Conservation (phyloP, 2,329 filamentous ascomycete species). For the Aspergillus neotritici region DNA sequence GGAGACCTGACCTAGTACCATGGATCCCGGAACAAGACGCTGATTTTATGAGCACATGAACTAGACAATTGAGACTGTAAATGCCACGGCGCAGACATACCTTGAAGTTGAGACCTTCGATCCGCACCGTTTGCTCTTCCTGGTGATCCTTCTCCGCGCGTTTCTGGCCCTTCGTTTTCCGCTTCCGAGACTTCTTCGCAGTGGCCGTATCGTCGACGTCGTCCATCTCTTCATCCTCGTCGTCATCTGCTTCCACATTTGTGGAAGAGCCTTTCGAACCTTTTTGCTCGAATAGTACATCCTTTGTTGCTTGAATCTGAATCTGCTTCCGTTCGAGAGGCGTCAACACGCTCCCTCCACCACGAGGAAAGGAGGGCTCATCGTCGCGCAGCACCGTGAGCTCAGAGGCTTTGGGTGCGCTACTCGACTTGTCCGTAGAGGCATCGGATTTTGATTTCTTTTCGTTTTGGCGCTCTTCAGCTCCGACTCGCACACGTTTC, state of each 20-base stretch:
- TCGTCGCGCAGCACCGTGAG: constrained; percentile 60
- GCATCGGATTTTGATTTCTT: constrained; percentile 27
- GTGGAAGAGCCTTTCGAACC: constrained; percentile 49
- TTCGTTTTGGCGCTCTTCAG: constrained; percentile 31
- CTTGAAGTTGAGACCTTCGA: constrained; percentile 87
- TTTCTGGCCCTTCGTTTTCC: constrained; percentile 44
- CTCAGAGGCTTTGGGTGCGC: constrained; percentile 29
- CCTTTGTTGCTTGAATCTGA: constrained; percentile 82
- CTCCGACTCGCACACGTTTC: constrained; percentile 38
- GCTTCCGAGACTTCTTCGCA: constrained; percentile 37
- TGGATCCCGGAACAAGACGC: constrained; percentile 77
- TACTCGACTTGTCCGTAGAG: constrained; percentile 12
- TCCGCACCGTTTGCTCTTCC: constrained; percentile 56
- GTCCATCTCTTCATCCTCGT: constrained; percentile 51
- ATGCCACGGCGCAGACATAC: constrained; percentile 42
- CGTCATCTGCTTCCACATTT: constrained; percentile 48
- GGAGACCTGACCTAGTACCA: constrained; percentile 80
- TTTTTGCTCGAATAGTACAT: constrained; percentile 83
- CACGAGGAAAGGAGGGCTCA: constrained; percentile 85
- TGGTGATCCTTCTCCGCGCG: constrained; percentile 46
- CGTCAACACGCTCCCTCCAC: constrained; percentile 83
- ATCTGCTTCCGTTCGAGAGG: constrained; percentile 96
- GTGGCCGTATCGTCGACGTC: constrained; percentile 36
- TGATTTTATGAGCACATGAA: constrained; percentile 40
- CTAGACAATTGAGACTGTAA: background rate